Evolutionary conservation across 768 basidiomycete genomes (phyloP), one percentile per base, ranked within the genome.

Genomic region (Rickenella mellea): DNA sequence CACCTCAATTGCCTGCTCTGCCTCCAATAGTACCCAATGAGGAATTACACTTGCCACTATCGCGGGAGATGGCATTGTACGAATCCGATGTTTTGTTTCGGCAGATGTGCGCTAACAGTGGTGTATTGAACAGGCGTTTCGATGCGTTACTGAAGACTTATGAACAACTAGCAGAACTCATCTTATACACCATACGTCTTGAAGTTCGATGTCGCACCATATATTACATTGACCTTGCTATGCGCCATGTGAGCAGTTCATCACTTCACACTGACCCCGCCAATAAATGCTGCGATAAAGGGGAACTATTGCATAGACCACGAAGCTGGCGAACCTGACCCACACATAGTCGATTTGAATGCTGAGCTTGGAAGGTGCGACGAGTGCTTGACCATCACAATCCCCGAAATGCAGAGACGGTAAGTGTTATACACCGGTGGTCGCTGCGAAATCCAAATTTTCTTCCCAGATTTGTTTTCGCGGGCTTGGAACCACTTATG

Each of bases 111-210:
- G 30, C 20, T 27, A 26, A 44, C 22, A 57, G 40, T 51, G 10
- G 20, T n/a, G 32, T 27, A 45, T 21, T 19, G 31, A 47, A 3
- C 49, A 94, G 94, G 46, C 90, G 91, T 24, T 96, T 91, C 62
- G 83, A 93, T 56, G 87, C 91, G 0, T 68, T 98, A 33, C 67
- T 93, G 30, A 80, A 83, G 63, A 94, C 92, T 2, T 97, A 91
- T 53, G 81, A 85, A 28, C 91, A 94, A 51, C 70, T 98, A 6
- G 82, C 87, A 7, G 80, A 85, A 53, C 73, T 93, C 44, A 81
- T 96, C 38, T 66, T 97, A 30, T 83, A 85, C 56, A 91, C 86
- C 5, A 77, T 97, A 24, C 77, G 92, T 27, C 76, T 88, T 41
- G 94, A 97, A 55, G 64, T 96, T 40, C 77, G 94, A 4, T 90